Percentiles rank a stretch among this genome's conserved stretches.
Conservation (phyloP, 352 stramenopile genomes). For the Phytopythium litorale region DNA sequence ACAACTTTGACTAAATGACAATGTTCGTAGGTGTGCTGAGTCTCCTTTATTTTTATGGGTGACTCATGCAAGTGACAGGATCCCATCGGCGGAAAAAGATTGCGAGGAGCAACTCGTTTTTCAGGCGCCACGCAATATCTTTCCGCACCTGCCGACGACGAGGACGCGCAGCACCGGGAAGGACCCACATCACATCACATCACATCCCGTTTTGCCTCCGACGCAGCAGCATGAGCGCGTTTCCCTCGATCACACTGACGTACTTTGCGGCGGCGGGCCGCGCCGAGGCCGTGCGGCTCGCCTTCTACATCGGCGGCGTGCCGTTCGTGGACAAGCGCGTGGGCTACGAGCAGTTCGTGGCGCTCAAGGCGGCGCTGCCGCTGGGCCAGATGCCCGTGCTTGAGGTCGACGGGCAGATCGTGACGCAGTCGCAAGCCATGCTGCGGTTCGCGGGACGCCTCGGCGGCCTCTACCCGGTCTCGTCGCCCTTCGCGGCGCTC, state of each 20-base stretch:
- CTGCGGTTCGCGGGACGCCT: slow-evolving; percentile 65
- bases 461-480: slow-evolving; percentile 43
- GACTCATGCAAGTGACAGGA: too few relatives aligned
- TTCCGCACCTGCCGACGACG: too few relatives aligned
- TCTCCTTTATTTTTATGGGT: too few relatives aligned
- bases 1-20: too few relatives aligned
- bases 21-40: too few relatives aligned
- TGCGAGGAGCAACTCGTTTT: too few relatives aligned
- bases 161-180: too few relatives aligned
- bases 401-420: slow-evolving; percentile 46
- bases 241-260: slow-evolving; percentile 45
- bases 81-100: too few relatives aligned
- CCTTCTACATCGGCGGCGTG: slow-evolving; percentile 47
- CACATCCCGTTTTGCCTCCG: too few relatives aligned
- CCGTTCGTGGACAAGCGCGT: slow-evolving; percentile 57
- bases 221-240: slow-evolving; percentile 15
- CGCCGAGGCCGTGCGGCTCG: slow-evolving; percentile 45
- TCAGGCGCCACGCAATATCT: too few relatives aligned
- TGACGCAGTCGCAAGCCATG: slow-evolving; percentile 61
- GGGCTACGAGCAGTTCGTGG: slow-evolving; percentile 22
- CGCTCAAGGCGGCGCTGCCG: slow-evolving; percentile 35
- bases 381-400: slow-evolving; percentile 46
- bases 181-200: too few relatives aligned
- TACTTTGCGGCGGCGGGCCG: slow-evolving; percentile 43
- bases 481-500: slow-evolving; percentile 30